Evolutionary conservation across 2,329 filamentous ascomycete species (phyloP).

Genomic region (Penicillium sp.): DNA sequence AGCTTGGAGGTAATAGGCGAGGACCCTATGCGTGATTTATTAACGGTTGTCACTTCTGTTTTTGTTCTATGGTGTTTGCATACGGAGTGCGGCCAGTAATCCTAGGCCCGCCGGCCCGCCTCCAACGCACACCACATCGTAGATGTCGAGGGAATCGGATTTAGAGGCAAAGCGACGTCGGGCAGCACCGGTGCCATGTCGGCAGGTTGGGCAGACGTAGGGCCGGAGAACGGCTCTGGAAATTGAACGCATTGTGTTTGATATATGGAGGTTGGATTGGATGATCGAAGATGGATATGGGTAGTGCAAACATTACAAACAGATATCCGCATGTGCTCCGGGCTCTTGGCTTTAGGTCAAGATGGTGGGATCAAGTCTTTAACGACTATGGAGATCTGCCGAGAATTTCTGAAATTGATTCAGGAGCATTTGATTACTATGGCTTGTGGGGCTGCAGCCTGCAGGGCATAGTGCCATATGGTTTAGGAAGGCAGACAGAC

Average conservation of each 20-base stretch:
- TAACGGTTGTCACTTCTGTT: not conserved
- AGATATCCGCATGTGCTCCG: not conserved
- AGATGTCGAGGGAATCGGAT: slow-evolving; percentile 62
- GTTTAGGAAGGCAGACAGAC: too few relatives aligned
- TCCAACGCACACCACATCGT: slow-evolving; percentile 88
- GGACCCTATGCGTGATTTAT: slow-evolving; percentile 54
- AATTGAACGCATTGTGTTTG: slow-evolving; percentile 36
- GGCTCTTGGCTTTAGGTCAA: not conserved
- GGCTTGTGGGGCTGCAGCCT: too few relatives aligned
- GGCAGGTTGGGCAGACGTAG: slow-evolving; percentile 43
- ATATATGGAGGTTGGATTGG: slow-evolving; percentile 11
- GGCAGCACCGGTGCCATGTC: slow-evolving; percentile 24
- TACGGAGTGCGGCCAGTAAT: slow-evolving; percentile 72
- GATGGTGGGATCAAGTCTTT: not conserved
- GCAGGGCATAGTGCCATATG: too few relatives aligned
- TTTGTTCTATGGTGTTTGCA: slow-evolving; percentile 24
- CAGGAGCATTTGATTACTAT: too few relatives aligned
- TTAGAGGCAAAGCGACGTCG: slow-evolving; percentile 36
- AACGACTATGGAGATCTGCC: not conserved
- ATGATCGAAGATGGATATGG: slow-evolving; percentile 15
- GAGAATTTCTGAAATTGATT: too few relatives aligned
- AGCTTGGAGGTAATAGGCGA: slow-evolving; percentile 71
- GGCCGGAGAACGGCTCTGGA: slow-evolving; percentile 32
- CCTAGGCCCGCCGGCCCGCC: slow-evolving; percentile 87
- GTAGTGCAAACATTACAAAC: slow-evolving; percentile 27